Base-by-base conservation (phyloP, 2,329 filamentous ascomycete genomes). In the Ascochyta rabiei region DNA sequence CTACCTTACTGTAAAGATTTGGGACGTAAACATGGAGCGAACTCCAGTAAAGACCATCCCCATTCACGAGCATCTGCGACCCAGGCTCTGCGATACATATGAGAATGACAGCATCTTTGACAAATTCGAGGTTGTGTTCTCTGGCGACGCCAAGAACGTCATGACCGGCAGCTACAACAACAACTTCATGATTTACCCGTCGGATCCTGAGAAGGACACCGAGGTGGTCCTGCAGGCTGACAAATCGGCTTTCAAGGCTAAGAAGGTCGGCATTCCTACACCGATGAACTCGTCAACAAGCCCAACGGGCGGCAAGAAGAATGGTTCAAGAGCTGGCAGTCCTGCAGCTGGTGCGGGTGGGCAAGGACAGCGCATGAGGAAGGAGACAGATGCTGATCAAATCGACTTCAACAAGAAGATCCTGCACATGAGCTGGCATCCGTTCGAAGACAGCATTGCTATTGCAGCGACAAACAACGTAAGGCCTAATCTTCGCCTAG, bases 391-490 rank as follows among this genome's bases (percentile, higher is more conserved):
- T 77, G 95, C 95, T 54, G 93, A 99, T 77, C 93, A 98, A 80
- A 98, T 98, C 77, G 95, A 99, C 78, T 99, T 98, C 79, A 98
- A 98, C 84, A 99, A 98, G 86, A 99, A 99, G 86, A 99, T 99
- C 70, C 77, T 99, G 74, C 95, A 99, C 77, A 99, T 99, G 95
- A 98, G 93, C 80, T 99, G 95, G 95, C 95, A 99, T 86, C 95
- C 95, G 43, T 97, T 96, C 71, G 95, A 99, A 79, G 93, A 99
- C 80, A 98, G 93, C 80, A 99, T 99, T 79, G 95, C 95, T 53
- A 99, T 99, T 81, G 95, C 95, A 67, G 95, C 95, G 57, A 99
- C 95, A 62, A 99, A 99, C 83, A 99, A 99, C 79, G 95, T 98
- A 80, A 89, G 93, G 82, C 0, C 2, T 7, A 24, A 40, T 31